phyloP scores from a whole-genome alignment of 225 moss, liverwort and hornwort genomes.

The Thuidium tamariscinum region DNA sequence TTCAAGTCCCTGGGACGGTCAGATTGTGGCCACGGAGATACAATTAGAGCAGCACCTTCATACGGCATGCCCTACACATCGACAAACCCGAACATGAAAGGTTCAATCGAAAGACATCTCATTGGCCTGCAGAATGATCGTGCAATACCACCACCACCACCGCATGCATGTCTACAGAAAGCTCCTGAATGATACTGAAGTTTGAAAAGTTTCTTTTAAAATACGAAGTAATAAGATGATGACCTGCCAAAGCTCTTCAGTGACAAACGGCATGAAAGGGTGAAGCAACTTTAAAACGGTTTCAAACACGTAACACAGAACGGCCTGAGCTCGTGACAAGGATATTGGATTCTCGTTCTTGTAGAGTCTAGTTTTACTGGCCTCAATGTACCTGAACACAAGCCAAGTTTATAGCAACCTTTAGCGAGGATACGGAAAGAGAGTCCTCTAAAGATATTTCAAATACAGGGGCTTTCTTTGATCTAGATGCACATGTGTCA shows the following conservation, averaged over 20 bases:
- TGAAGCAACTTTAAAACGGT: conserved; percentile 59
- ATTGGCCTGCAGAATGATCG: neutral
- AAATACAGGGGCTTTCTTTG: neutral
- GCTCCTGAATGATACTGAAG: neutral
- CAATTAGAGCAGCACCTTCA: conserved; percentile 61
- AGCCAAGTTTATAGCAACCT: neutral
- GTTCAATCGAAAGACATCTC: neutral
- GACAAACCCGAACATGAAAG: neutral
- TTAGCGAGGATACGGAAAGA: neutral
- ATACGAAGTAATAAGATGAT: neutral
- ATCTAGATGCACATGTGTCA: neutral
- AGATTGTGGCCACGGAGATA: conserved; percentile 60
- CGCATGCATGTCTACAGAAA: neutral
- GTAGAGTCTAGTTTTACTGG: conserved; percentile 76
- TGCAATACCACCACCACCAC: neutral
- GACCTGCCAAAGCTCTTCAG: conserved; percentile 95
- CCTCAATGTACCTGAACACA: conserved; percentile 70
- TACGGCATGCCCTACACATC: conserved; percentile 70
- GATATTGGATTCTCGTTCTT: conserved; percentile 44
- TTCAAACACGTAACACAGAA: conserved; percentile 64
- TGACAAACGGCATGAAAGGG: conserved; percentile 83
- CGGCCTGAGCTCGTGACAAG: conserved; percentile 39
- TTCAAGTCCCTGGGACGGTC: conserved; percentile 50
- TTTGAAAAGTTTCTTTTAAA: neutral
- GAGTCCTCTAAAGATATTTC: neutral